A percentile compares a stretch with the other conserved stretches of the same genome.
Conservation (phyloP, 202 grass and related monocot species). For the Brachypodium distachyon region DNA sequence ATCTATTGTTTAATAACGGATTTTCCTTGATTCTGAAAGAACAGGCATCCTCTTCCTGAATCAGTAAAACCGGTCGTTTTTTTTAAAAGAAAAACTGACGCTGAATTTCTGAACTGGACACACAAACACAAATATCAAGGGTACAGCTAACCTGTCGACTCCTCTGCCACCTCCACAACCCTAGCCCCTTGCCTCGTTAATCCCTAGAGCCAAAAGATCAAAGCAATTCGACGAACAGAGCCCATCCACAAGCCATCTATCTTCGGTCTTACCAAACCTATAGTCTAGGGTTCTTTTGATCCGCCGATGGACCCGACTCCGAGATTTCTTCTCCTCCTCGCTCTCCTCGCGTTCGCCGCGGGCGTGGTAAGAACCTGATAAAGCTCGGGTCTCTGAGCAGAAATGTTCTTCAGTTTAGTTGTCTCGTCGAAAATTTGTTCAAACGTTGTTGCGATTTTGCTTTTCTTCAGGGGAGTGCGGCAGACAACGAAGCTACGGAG, state of each 20-base stretch:
- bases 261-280: neutral
- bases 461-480: constrained; percentile 10
- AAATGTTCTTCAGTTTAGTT: neutral
- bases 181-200: too few relatives aligned
- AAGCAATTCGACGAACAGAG: neutral
- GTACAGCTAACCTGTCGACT: too few relatives aligned
- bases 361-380: constrained; percentile 11
- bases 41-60: too few relatives aligned
- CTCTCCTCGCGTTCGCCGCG: neutral
- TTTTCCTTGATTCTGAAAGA: too few relatives aligned
- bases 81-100: too few relatives aligned
- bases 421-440: neutral
- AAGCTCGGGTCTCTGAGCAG: neutral
- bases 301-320: constrained; percentile 22
- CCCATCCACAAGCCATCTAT: neutral
- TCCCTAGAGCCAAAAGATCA: too few relatives aligned
- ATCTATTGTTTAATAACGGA: too few relatives aligned
- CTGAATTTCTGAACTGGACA: too few relatives aligned
- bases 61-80: too few relatives aligned
- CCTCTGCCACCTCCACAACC: too few relatives aligned
- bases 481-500: constrained; percentile 20
- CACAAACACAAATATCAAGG: too few relatives aligned
- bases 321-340: neutral
- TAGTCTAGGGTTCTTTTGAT: constrained; percentile 7
- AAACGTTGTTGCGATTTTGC: neutral